These are phyloP conservation scores for Backusella parvicylindrica DNA, from an alignment of 192 early-diverging fungal genomes.

Conservation along the genomic window DNA sequence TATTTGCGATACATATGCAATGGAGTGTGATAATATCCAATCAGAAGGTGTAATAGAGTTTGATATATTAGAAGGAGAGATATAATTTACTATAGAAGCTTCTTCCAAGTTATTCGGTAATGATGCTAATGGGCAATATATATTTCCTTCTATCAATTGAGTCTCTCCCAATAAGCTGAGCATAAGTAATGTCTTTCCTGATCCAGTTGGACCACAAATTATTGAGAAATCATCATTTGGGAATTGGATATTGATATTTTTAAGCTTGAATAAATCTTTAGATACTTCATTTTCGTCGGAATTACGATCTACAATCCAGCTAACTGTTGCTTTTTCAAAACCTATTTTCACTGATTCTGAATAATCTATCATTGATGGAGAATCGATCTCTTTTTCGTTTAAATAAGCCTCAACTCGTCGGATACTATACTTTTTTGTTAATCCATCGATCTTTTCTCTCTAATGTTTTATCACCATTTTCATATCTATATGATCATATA, in stretches of 20 bases:
- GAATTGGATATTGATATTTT: neutral
- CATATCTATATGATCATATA: neutral
- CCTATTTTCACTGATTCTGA: slow-evolving; percentile 25
- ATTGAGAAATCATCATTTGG: neutral
- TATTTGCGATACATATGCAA: slow-evolving; percentile 75
- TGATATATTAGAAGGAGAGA: neutral
- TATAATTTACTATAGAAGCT: neutral
- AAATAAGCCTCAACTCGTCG: slow-evolving; percentile 39
- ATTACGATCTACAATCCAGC: slow-evolving; percentile 29
- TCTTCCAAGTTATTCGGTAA: neutral
- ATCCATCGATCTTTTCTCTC: neutral
- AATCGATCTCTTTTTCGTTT: slow-evolving; percentile 39
- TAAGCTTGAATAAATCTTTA: neutral
- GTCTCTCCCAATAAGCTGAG: slow-evolving; percentile 77
- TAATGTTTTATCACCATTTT: neutral
- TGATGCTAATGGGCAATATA: slow-evolving; percentile 28
- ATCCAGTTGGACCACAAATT: neutral
- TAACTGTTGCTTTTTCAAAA: slow-evolving; percentile 46
- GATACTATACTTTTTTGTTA: slow-evolving; percentile 26
- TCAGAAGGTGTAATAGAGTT: slow-evolving; percentile 4
- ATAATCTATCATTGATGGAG: slow-evolving; percentile 11
- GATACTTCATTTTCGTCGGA: neutral
- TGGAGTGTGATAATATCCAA: slow-evolving; percentile 35
- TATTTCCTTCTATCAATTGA: slow-evolving; percentile 18
- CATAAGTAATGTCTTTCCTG: slow-evolving; percentile 82